Evolutionary conservation across 1,284 basidiomycete species (phyloP), one percentile per base, ranked within the genome.

Genomic region (Ustilago tritici): DNA sequence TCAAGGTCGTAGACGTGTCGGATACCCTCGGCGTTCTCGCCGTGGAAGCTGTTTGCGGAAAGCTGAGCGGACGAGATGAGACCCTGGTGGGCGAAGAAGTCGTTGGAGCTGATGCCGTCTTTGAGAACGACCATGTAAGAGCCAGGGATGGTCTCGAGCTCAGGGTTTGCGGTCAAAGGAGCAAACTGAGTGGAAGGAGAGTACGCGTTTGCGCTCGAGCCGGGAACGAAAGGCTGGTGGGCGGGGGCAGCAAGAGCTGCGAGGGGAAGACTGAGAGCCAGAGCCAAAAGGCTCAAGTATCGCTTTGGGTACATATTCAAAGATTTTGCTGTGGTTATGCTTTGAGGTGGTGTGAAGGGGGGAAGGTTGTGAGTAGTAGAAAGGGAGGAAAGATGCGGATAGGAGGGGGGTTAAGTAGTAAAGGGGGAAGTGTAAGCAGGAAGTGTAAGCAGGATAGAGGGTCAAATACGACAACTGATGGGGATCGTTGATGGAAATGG

Each of bases 91-190:
- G 66, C 67, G 35, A 81, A 65, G 61, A 86, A 84, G 35, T 76
- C 66, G 53, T 47, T 61, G 35, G 80, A 65, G 58, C 68, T 63
- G 54, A 84, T 69, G 34, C 82, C 83, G 14, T 77, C 53, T 79
- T 85, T 85, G 69, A 86, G 78, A n/a, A 83, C 76, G 57, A 86
- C 74, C 79, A 86, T 84, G 77, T 84, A 86, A 15, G 70, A n/a
- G 53, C 80, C 76, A 15, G 77, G 69, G 65, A 84, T 81, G 58
- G 79, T 73, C 70, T 82, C 77, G 57, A 76, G 76, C 8, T 76
- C 72, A 3, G 76, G 76, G 66, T 78, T 78, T 12, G 66, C 76
- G 58, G 67, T 78, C 35, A 78, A 61, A 31, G 76, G 76, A 60
- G 76, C 76, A 65, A 78, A 78, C 4, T 57, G 46, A 32, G 72